Percentiles rank a stretch among this genome's conserved stretches.
These are phyloP conservation scores for Papiliotrema nemorosa DNA, from an alignment of 1,284 basidiomycete genomes.

Conservation along the genomic window DNA sequence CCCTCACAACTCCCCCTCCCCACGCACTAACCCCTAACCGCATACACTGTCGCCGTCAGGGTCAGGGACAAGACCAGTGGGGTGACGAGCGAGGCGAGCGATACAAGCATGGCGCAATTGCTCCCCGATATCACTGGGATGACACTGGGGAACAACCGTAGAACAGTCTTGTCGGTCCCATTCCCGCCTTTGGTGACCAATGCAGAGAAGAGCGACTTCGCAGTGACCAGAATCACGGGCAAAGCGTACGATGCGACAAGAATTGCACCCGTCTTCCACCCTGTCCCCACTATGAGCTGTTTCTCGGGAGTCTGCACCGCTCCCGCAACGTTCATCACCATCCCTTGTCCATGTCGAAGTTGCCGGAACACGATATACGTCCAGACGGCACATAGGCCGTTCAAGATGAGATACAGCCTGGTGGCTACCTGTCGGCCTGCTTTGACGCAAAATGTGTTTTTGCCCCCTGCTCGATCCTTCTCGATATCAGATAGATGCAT, in stretches of 20 bases:
- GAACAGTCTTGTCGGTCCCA: neutral
- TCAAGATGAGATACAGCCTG: slow-evolving; percentile 10
- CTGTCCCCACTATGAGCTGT: neutral
- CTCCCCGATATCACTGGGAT: neutral
- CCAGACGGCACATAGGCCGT: slow-evolving; percentile 4
- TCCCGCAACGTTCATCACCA: neutral
- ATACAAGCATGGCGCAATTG: neutral
- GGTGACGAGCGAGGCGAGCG: neutral
- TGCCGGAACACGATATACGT: slow-evolving; percentile 2
- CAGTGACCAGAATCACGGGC: neutral
- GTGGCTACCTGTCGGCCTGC: slow-evolving; percentile 8
- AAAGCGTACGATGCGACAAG: neutral
- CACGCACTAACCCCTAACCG: too few relatives aligned
- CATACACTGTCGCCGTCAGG: neutral
- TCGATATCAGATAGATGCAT: slow-evolving; percentile 31
- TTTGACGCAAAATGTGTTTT: slow-evolving; percentile 18
- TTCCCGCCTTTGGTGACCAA: neutral
- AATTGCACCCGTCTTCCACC: slow-evolving; percentile 3
- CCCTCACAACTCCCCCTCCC: too few relatives aligned
- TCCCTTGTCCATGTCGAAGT: neutral
- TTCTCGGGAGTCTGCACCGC: neutral
- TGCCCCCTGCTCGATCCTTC: slow-evolving; percentile 17
- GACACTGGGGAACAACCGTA: neutral
- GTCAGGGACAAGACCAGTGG: neutral
- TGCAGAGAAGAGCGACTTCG: neutral